Conservation (phyloP, 805 yeast species). For the Schizosaccharomyces pombe region DNA sequence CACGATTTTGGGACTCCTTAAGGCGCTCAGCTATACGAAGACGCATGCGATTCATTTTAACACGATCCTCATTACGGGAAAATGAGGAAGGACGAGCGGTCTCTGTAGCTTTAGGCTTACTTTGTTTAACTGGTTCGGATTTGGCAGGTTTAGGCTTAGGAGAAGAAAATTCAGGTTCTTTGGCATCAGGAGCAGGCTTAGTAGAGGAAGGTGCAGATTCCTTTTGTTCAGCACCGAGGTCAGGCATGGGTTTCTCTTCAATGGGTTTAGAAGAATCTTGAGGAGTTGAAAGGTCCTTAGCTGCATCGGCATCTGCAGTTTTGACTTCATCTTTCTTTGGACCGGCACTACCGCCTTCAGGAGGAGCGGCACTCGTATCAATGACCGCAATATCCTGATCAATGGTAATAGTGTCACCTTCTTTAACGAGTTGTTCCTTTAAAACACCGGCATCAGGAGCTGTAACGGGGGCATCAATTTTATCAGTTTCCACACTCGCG, state of each 20-base stretch:
- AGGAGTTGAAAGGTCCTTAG: neutral
- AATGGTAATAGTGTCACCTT: constrained; percentile 85
- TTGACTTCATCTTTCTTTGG: constrained; percentile 13
- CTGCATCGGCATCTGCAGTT: constrained; percentile 4
- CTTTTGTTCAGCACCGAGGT: constrained; percentile 10
- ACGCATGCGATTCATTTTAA: constrained; percentile 98
- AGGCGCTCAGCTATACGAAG: constrained; percentile 94
- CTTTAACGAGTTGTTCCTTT: constrained; percentile 54
- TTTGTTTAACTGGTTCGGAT: constrained; percentile 17
- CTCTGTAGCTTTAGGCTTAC: constrained; percentile 14
- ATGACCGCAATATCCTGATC: constrained; percentile 80
- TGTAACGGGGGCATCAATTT: constrained; percentile 89
- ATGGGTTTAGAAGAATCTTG: too few species aligned
- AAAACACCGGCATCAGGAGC: constrained; percentile 82
- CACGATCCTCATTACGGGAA: constrained; percentile 70
- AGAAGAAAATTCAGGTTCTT: constrained; percentile 16
- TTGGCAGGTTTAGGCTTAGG: constrained; percentile 13
- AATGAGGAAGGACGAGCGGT: constrained; percentile 23
- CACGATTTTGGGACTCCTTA: constrained; percentile 96
- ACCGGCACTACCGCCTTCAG: constrained; percentile 14
- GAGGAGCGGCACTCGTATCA: constrained; percentile 36
- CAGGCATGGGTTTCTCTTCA: too few species aligned
- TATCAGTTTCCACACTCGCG: constrained; percentile 95
- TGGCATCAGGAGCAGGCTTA: constrained; percentile 10
- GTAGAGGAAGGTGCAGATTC: constrained; percentile 6